phyloP scores from a whole-genome alignment of 2,329 filamentous ascomycete genomes.

The Mycocentrospora acerina region DNA sequence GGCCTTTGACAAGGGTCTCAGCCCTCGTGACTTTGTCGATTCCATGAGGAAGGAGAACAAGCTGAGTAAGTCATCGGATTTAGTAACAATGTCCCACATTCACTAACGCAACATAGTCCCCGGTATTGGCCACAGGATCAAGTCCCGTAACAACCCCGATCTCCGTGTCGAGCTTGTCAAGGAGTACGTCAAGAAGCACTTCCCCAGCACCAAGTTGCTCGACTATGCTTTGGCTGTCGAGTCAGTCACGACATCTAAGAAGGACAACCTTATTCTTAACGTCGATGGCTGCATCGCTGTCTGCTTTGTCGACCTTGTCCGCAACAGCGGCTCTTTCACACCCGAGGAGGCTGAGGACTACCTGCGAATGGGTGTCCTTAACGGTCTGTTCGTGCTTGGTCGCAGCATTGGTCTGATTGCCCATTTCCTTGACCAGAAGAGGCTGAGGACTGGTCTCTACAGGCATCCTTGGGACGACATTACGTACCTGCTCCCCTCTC shows the following conservation, averaged over 20 bases:
- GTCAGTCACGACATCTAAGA: conserved; percentile 98
- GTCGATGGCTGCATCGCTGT: conserved; percentile 97
- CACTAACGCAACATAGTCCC: conserved; percentile 60
- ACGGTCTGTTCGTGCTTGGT: conserved; percentile 98
- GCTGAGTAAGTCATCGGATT: conserved; percentile 64
- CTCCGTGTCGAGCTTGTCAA: conserved; percentile 99
- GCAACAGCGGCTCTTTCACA: conserved; percentile 97
- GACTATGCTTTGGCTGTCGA: conserved; percentile 98
- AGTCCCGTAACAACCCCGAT: conserved; percentile 99
- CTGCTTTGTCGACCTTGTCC: conserved; percentile 96
- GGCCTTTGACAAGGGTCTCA: conserved; percentile 96
- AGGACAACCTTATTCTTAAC: conserved; percentile 99
- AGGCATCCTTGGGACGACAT: conserved; percentile 80
- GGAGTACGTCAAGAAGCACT: conserved; percentile 96
- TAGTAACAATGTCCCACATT: not conserved
- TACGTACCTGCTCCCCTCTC: conserved; percentile 45
- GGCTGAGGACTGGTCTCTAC: conserved; percentile 96
- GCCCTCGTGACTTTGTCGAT: conserved; percentile 98
- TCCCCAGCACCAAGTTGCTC: conserved; percentile 96
- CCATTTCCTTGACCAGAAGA: conserved; percentile 99
- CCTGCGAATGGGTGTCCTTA: conserved; percentile 97
- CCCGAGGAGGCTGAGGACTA: conserved; percentile 97
- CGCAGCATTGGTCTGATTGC: conserved; percentile 98
- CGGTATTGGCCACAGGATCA: conserved; percentile 98
- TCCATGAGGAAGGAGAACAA: conserved; percentile 99